Evolutionary conservation across 495 filamentous ascomycete genomes (phyloP), one percentile per base, ranked within the genome.

Genomic region (Bryoglossum gracile): DNA sequence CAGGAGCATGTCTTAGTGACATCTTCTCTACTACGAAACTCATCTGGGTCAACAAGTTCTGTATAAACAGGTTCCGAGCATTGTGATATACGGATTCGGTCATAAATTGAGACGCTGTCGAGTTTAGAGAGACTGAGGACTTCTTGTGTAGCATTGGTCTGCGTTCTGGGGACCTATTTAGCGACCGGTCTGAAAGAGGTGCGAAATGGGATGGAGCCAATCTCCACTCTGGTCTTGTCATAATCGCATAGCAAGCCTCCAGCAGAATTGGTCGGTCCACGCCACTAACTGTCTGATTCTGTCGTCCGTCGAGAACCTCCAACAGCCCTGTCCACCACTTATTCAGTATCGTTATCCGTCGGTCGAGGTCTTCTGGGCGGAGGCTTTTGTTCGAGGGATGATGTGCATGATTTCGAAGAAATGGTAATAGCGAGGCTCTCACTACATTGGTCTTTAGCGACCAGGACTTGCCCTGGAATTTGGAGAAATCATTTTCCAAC

Each of bases 291-390:
- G 79, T 79, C 56, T 83, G 75, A 51, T 82, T 81, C 54, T 85
- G 71, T 33, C 64, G 50, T 50, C 67, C 51, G 58, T 89, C 82
- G 35, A 96, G 75, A 72, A 95, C 81, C 48, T 90, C 88, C 35
- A 97, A 66, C 37, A 98, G 73, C 6, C 84, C 90, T 30, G 77
- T 87, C 92, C 92, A 98, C 92, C 92, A 98, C 61, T 88, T 92
- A 58, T 95, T 89, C 34, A 97, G 69, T 28, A 94, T 85, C 30
- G 80, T 80, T 3, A 86, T 77, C 47, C 92, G 74, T 28, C 87
- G 78, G 50, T 98, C 92, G 34, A 97, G 65, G 61, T 95, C 89
- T 70, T 96, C 92, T 4, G 88, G 74, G 8, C 62, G 50, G 21
- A 90, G 63, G 40, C 73, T 74, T 53, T 70, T 73, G 53, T 79